These are phyloP conservation scores for Pythium utonaiense DNA, from an alignment of 352 stramenopile species.

Conservation along the genomic window DNA sequence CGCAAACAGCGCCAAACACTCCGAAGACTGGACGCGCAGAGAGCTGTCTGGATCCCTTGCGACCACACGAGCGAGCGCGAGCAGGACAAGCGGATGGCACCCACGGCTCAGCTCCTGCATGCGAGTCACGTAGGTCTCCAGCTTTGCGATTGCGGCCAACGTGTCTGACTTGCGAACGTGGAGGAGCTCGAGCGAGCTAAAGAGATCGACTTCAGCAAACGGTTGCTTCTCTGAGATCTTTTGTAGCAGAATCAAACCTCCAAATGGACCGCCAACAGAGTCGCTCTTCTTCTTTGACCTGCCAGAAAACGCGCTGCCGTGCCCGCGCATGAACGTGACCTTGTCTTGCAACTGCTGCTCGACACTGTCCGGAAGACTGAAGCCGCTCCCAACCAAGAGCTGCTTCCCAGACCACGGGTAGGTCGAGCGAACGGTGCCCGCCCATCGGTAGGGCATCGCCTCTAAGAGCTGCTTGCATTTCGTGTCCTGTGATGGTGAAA, in stretches of 20 bases:
- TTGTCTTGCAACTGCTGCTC: constrained; percentile 46
- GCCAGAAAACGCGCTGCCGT: neutral
- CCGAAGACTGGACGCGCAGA: constrained; percentile 19
- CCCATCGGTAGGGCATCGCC: constrained; percentile 27
- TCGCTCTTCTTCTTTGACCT: constrained; percentile 10
- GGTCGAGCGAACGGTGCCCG: constrained; percentile 21
- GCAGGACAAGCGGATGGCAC: constrained; percentile 52
- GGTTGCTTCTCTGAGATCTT: constrained; percentile 27
- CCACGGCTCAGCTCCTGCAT: constrained; percentile 13
- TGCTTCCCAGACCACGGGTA: constrained; percentile 48
- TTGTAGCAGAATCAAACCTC: constrained; percentile 47
- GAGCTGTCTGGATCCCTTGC: constrained; percentile 9
- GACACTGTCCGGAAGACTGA: constrained; percentile 30
- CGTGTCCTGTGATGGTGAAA: constrained; percentile 19
- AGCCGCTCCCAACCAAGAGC: constrained; percentile 29
- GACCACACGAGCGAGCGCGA: constrained; percentile 44
- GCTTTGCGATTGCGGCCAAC: constrained; percentile 20
- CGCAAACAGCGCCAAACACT: constrained; percentile 48
- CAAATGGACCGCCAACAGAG: constrained; percentile 30
- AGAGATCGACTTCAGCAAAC: constrained; percentile 42
- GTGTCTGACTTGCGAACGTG: constrained; percentile 38
- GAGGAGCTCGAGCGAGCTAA: constrained; percentile 55
- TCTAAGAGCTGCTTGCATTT: constrained; percentile 29
- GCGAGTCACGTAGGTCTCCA: constrained; percentile 40
- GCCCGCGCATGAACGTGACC: constrained; percentile 17